Percentiles rank a stretch among this genome's conserved stretches.
These are phyloP conservation scores for Scopulariopsis brevicaulis DNA, from an alignment of 2,329 filamentous ascomycete genomes.

Conservation along the genomic window DNA sequence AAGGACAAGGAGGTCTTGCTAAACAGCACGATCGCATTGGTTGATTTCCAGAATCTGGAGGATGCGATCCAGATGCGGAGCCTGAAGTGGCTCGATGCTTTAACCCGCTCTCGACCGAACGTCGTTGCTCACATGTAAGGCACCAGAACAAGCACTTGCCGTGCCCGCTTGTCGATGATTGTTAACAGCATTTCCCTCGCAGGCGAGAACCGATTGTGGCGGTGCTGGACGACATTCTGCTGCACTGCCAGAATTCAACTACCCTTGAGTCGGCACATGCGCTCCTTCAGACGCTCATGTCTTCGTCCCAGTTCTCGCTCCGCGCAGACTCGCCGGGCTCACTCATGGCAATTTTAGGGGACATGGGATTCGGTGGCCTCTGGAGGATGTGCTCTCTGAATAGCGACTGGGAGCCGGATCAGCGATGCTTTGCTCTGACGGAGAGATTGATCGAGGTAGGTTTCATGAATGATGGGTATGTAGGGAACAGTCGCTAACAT, in stretches of 20 bases:
- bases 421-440: slow-evolving; percentile 40
- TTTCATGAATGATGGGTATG: background rate
- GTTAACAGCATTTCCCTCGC: background rate
- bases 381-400: slow-evolving; percentile 46
- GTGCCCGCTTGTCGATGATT: background rate
- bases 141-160: background rate
- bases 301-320: slow-evolving; percentile 36
- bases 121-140: slow-evolving; percentile 50
- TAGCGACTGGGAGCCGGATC: slow-evolving; percentile 34
- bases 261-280: slow-evolving; percentile 50
- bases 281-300: slow-evolving; percentile 46
- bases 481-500: background rate
- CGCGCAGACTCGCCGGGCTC: slow-evolving; percentile 33
- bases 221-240: slow-evolving; percentile 48
- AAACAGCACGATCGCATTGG: slow-evolving; percentile 50
- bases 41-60: slow-evolving; percentile 56
- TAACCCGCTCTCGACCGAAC: slow-evolving; percentile 40
- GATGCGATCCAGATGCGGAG: slow-evolving; percentile 49
- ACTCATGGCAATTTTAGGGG: slow-evolving; percentile 41
- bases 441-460: slow-evolving; percentile 41
- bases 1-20: slow-evolving; percentile 52
- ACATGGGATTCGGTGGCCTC: slow-evolving; percentile 52
- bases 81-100: slow-evolving; percentile 45
- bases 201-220: slow-evolving; percentile 45
- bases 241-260: slow-evolving; percentile 50